phyloP scores from a whole-genome alignment of 192 early-diverging fungal genomes.

The Gorgonomyces haynaldii region DNA sequence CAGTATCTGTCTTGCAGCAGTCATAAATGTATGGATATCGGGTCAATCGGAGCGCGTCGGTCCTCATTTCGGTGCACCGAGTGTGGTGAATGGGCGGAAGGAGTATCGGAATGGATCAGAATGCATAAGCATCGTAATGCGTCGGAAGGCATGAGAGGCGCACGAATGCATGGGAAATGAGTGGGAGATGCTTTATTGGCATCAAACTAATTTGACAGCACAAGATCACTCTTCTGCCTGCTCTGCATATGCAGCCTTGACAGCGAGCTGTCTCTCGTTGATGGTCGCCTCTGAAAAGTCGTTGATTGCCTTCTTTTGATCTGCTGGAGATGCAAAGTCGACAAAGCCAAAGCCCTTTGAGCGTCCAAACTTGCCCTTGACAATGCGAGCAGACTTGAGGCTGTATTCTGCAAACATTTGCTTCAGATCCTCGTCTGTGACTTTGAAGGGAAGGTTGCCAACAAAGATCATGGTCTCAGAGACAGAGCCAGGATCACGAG shows the following conservation, averaged over 20 bases:
- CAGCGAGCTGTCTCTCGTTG: constrained; percentile 56
- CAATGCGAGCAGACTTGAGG: constrained; percentile 63
- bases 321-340: constrained; percentile 60
- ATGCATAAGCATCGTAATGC: too few relatives aligned
- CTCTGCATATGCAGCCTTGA: constrained; percentile 21
- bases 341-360: constrained; percentile 96
- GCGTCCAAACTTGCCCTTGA: constrained; percentile 48
- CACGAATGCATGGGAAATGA: too few relatives aligned
- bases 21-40: too few relatives aligned
- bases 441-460: constrained; percentile 43
- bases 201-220: too few relatives aligned
- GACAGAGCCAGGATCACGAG: constrained; percentile 1
- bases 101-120: too few relatives aligned
- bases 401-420: constrained; percentile 34
- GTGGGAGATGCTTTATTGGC: too few relatives aligned
- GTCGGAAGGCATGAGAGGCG: too few relatives aligned
- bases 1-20: too few relatives aligned
- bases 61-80: too few relatives aligned
- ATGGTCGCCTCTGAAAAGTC: constrained; percentile 45
- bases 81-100: too few relatives aligned
- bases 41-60: too few relatives aligned
- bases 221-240: too few relatives aligned
- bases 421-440: constrained; percentile 33
- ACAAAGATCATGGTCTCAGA: constrained; percentile 42
- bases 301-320: constrained; percentile 64